phyloP scores from a whole-genome alignment of 169 alveolate species.

The Eimeria sp. region DNA sequence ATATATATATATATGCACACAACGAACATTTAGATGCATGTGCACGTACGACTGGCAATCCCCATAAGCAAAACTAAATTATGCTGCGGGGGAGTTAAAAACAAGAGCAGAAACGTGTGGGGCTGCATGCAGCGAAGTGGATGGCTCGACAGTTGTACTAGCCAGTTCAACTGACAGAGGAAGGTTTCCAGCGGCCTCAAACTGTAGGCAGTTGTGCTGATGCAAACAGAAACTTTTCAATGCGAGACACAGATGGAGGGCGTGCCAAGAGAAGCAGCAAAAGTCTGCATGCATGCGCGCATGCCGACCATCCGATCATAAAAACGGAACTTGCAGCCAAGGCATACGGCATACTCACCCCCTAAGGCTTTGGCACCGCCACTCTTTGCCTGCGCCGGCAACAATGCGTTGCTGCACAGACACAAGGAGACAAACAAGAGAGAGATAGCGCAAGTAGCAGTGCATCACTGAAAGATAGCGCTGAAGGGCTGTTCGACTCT shows the following conservation, averaged over 20 bases:
- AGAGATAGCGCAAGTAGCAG: background rate
- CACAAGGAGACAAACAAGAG: background rate
- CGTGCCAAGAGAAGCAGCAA: no score
- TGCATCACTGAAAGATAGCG: background rate
- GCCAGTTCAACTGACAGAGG: background rate
- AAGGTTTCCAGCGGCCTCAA: background rate
- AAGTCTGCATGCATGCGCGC: background rate
- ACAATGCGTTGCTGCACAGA: slow-evolving; percentile 33
- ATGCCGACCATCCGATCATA: background rate
- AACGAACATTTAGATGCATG: background rate
- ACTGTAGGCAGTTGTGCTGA: background rate
- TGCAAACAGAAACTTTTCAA: background rate
- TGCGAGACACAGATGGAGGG: no score
- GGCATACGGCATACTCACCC: background rate
- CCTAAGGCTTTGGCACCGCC: slow-evolving; percentile 15
- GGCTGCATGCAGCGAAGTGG: background rate
- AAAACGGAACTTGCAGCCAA: background rate
- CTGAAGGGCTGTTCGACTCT: background rate
- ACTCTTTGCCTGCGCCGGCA: slow-evolving; percentile 20
- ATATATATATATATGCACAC: background rate
- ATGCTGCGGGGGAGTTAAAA: background rate
- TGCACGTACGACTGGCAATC: background rate
- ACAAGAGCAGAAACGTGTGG: background rate
- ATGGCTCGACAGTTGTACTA: background rate
- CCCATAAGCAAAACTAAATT: background rate